phyloP scores from a whole-genome alignment of 345 rosid genomes.

The Psidium friedrichsthalianum region DNA sequence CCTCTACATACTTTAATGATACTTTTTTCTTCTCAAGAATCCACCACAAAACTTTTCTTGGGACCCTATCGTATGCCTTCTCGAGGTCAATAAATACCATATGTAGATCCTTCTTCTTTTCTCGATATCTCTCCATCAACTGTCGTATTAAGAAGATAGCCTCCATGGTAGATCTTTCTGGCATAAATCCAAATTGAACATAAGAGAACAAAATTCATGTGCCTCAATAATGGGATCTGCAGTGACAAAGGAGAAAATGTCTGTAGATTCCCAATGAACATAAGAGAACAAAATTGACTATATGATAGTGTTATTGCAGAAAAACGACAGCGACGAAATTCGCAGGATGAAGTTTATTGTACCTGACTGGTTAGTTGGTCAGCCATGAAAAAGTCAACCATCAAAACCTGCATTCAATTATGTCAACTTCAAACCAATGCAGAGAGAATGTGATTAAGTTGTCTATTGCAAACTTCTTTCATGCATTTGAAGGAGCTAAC shows the following conservation, averaged over 20 bases:
- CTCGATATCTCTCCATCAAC: too few species aligned
- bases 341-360: background rate
- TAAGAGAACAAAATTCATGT: too few species aligned
- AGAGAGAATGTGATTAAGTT: background rate
- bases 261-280: background rate
- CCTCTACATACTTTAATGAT: too few species aligned
- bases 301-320: background rate
- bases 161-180: too few species aligned
- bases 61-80: too few species aligned
- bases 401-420: constrained; percentile 38
- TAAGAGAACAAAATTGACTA: background rate
- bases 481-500: background rate
- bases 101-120: too few species aligned
- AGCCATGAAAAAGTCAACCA: constrained; percentile 98
- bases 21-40: too few species aligned
- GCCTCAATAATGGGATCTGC: constrained; percentile 79
- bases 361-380: constrained; percentile 99
- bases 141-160: too few species aligned
- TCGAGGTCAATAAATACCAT: too few species aligned
- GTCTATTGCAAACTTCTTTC: background rate
- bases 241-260: background rate
- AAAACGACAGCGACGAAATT: background rate
- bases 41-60: too few species aligned
- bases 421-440: background rate
- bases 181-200: too few species aligned